Evolutionary conservation across 2,329 filamentous ascomycete genomes (phyloP).

Genomic region (Incumbomyces delicatus): DNA sequence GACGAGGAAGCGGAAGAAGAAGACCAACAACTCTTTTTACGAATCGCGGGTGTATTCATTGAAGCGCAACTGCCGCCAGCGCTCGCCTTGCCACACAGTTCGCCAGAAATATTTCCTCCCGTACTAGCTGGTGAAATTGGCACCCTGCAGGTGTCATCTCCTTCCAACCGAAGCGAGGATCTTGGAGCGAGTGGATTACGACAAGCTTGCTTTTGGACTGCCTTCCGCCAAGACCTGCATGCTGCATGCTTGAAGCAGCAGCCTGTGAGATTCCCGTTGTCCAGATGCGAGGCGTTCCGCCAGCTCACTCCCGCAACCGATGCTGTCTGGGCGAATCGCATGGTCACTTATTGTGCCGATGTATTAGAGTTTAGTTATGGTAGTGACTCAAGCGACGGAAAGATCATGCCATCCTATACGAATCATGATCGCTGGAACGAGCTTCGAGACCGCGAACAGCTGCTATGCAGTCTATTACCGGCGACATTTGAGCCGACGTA

Average conservation of each 20-base stretch:
- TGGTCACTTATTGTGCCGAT: conserved; percentile 52
- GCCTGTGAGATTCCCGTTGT: conserved; percentile 29
- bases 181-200: conserved; percentile 26
- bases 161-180: not conserved
- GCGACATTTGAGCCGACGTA: conserved; percentile 48
- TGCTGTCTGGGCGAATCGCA: conserved; percentile 42
- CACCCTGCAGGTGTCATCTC: not conserved
- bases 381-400: conserved; percentile 11
- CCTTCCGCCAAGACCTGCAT: conserved; percentile 41
- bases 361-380: conserved; percentile 53
- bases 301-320: conserved; percentile 26
- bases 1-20: not conserved
- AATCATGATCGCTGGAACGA: conserved; percentile 11
- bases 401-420: conserved; percentile 9
- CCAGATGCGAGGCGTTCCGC: conserved; percentile 29
- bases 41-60: conserved; percentile 23
- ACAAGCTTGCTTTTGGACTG: conserved; percentile 39
- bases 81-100: conserved; percentile 3
- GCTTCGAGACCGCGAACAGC: conserved; percentile 12
- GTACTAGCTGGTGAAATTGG: not conserved
- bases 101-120: conserved; percentile 3
- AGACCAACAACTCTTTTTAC: conserved; percentile 24
- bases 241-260: conserved; percentile 35
- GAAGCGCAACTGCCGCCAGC: conserved; percentile 13
- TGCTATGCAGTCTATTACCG: conserved; percentile 36